Conservation (phyloP, 2,329 filamentous ascomycete species). For the Alternaria panax region DNA sequence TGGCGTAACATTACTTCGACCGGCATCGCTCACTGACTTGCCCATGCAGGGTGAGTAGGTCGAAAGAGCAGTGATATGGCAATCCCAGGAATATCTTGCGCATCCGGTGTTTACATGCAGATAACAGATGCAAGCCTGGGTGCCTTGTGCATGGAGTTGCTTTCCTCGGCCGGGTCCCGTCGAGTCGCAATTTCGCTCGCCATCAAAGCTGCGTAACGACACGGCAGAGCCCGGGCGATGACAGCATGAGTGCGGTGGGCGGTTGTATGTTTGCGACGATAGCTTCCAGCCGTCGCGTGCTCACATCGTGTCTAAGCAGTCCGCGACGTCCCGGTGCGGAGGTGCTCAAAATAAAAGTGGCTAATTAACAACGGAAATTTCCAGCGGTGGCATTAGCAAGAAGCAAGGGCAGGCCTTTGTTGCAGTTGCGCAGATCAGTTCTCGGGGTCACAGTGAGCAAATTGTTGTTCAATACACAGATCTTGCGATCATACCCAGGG, state of each 20-base stretch:
- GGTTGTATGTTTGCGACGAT: constrained; percentile 9
- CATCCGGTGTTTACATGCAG: constrained; percentile 28
- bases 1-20: background rate
- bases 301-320: background rate
- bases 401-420: background rate
- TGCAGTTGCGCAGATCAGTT: background rate
- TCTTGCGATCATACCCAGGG: background rate
- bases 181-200: constrained; percentile 39
- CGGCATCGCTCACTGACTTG: background rate
- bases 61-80: background rate
- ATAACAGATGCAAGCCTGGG: constrained; percentile 19
- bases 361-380: background rate
- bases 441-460: background rate
- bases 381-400: background rate
- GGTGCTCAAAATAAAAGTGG: background rate
- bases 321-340: background rate
- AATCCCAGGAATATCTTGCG: constrained; percentile 5
- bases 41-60: background rate
- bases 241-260: background rate
- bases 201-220: constrained; percentile 24
- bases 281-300: constrained; percentile 4
- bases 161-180: constrained; percentile 21
- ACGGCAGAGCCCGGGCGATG: constrained; percentile 13
- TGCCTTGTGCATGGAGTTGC: constrained; percentile 19
- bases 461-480: background rate